A percentile compares a stretch with the other conserved stretches of the same genome.
These are phyloP conservation scores for Exophiala xenobiotica DNA, from an alignment of 2,329 filamentous ascomycete genomes.

Conservation along the genomic window DNA sequence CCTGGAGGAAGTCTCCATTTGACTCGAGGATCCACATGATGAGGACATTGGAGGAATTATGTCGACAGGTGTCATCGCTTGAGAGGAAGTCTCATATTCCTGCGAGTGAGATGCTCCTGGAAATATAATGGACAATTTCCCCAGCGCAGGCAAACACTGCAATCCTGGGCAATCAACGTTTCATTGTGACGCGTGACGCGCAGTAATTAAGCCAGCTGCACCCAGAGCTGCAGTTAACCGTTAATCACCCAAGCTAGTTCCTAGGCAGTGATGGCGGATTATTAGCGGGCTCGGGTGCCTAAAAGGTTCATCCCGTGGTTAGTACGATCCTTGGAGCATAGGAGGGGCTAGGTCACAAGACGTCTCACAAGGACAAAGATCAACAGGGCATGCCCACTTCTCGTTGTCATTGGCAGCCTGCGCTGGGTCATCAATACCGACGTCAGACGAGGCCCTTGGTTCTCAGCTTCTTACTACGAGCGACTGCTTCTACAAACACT, in stretches of 20 bases:
- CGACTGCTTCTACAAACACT: no score
- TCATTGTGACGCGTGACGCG: slow-evolving; percentile 20
- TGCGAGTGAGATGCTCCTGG: not conserved
- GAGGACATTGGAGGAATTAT: slow-evolving; percentile 19
- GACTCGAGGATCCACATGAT: slow-evolving; percentile 65
- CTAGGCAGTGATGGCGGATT: not conserved
- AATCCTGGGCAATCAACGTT: not conserved
- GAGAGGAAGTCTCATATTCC: not conserved
- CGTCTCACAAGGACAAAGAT: not conserved
- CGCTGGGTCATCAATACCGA: slow-evolving; percentile 10
- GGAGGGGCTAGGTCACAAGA: no score
- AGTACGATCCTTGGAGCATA: no score
- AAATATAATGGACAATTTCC: not conserved
- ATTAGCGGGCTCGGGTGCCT: slow-evolving; percentile 21
- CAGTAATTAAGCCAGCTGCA: no score
- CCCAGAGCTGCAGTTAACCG: no score
- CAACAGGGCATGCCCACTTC: not conserved
- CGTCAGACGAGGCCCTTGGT: slow-evolving; percentile 8
- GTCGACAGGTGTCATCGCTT: not conserved
- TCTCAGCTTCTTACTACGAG: slow-evolving; percentile 3
- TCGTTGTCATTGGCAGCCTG: slow-evolving; percentile 18
- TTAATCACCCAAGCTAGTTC: no score
- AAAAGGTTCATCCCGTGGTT: slow-evolving; percentile 20
- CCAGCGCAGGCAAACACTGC: slow-evolving; percentile 4
- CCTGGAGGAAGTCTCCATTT: slow-evolving; percentile 48